Evolutionary conservation across 306 rosid species (phyloP), one percentile per base, ranked within the genome.

Genomic region (Crataegus laevigata): DNA sequence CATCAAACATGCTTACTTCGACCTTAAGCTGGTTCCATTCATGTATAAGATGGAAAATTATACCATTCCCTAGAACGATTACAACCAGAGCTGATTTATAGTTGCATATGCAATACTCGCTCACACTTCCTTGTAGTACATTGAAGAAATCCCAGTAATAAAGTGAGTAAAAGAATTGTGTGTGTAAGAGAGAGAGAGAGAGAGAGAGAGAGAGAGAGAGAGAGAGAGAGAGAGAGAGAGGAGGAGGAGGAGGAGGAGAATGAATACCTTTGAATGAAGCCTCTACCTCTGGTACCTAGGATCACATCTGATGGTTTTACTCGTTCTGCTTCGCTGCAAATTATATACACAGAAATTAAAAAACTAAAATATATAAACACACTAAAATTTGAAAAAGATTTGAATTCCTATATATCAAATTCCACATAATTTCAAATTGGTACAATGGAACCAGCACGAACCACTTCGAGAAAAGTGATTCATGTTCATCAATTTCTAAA

Each of bases 21-120:
- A 36, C 36, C 57, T 36, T 42, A 63, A 51, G 40, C n/a, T 62
- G 22, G 15, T 28, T 73, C 25, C 6, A 43, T 40, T 29, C 66
- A 62, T 9, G 8, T 42, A 42, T 25, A 11, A 28, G 60, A 68
- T n/a, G 75, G 18, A 11, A 54, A 73, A 64, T 2, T 30, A 26
- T 36, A 88, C 98, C 97, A 84, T 87, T 86, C 15, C 88, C 93
- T 19, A 97, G 98, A 82, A 94, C 98, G 77, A 91, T 85, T 22
- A 94, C 81, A 28, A 91, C 79, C 4, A 96, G 98, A 47, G 96
- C 91, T 77, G 91, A 86, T 83, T 94, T 91, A 77, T 93, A 88
- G 78, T 88, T 76, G 84, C 88, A 96, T 75, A 87, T 81, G 82
- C 93, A 90, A 69, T 91, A 76, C 81, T 88, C 96, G 29, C 94